Base-by-base conservation (phyloP, 2,329 filamentous ascomycete species). In the Colletotrichum australisinense region DNA sequence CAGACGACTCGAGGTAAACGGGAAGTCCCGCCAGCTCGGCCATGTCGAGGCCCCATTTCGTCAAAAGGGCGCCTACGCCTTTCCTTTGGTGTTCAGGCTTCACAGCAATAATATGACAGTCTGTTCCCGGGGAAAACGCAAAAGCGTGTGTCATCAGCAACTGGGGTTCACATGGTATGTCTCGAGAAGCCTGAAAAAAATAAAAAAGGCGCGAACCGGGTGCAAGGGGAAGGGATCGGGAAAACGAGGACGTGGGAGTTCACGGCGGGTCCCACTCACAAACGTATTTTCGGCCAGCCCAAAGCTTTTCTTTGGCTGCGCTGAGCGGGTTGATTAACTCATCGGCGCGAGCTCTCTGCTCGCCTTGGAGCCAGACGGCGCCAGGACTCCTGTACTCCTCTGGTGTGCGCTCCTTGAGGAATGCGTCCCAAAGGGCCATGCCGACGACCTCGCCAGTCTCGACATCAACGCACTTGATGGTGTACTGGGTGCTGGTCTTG, bases 1-100 rank as follows among this genome's bases (percentile, higher is more conserved):
- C 82, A 1, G 85, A 86, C 2, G 85, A 84, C 76, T 88, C 86
- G 55, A 87, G 80, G 77, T 88, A 88, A 4, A 86, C 78, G 4
- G 85, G 85, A 35, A 87, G 70, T 12, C 76, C 76, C 19, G 81
- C 77, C 26, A 81, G 70, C 64, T 84, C 79, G 67, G 82, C 79
- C 62, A 81, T 76, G 35, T 82, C 78, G 8, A 80, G 76, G 16
- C 83, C 84, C 77, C 81, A 85, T 74, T 86, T 78, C 60, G 85
- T 82, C 49, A 87, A 76, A 30, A 82, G 76, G 2, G 81, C 80
- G 19, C 84, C 86, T 8, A 84, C 81, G n/a, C 83, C 84, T 68
- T 80, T 83, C 30, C 85, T 81, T 73, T 87, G 85, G 74, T 82
- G 76, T 62, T 79, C 78, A 4, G 86, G 85, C 56, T 85, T 81